Evolutionary conservation across 768 basidiomycete genomes (phyloP).

Genomic region (Austroboletus eburneus): DNA sequence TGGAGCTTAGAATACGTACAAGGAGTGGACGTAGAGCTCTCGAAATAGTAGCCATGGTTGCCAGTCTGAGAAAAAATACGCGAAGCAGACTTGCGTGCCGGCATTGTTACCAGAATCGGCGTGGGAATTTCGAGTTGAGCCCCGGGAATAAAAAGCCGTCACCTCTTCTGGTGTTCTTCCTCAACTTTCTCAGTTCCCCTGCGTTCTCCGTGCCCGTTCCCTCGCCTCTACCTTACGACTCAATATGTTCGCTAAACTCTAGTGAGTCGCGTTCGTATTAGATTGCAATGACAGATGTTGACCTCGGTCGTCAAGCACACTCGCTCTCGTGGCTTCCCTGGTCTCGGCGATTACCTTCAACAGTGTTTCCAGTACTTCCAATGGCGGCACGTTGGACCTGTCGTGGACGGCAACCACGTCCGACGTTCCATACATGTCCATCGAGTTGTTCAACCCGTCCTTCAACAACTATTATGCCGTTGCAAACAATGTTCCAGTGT

Average conservation of each 20-base stretch:
- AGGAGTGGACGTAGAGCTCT: slow-evolving; percentile 10
- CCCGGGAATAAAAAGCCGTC: slow-evolving; percentile 21
- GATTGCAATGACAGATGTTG: not conserved
- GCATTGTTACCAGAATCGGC: slow-evolving; percentile 17
- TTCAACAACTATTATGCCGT: slow-evolving; percentile 57
- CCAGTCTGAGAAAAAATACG: slow-evolving; percentile 12
- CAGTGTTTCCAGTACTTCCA: slow-evolving; percentile 32
- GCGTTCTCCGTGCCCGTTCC: slow-evolving; percentile 11
- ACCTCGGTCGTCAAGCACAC: slow-evolving; percentile 27
- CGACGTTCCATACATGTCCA: slow-evolving; percentile 42
- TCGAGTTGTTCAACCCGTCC: slow-evolving; percentile 43
- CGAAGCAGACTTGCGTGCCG: slow-evolving; percentile 11
- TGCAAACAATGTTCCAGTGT: slow-evolving; percentile 48
- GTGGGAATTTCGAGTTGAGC: slow-evolving; percentile 20
- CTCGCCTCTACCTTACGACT: slow-evolving; percentile 8
- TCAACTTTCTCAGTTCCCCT: slow-evolving; percentile 3
- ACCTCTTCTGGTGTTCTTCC: not conserved
- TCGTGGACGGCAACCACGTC: slow-evolving; percentile 40
- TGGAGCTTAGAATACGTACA: slow-evolving; percentile 6
- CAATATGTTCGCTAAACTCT: slow-evolving; percentile 50
- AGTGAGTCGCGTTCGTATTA: slow-evolving; percentile 27
- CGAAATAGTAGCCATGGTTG: slow-evolving; percentile 1
- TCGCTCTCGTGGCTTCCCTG: slow-evolving; percentile 44
- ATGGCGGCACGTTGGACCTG: slow-evolving; percentile 36
- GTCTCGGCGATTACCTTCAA: slow-evolving; percentile 43